These are phyloP conservation scores for Zymoseptoria brevis DNA, from an alignment of 2,329 filamentous ascomycete species.

Conservation along the genomic window DNA sequence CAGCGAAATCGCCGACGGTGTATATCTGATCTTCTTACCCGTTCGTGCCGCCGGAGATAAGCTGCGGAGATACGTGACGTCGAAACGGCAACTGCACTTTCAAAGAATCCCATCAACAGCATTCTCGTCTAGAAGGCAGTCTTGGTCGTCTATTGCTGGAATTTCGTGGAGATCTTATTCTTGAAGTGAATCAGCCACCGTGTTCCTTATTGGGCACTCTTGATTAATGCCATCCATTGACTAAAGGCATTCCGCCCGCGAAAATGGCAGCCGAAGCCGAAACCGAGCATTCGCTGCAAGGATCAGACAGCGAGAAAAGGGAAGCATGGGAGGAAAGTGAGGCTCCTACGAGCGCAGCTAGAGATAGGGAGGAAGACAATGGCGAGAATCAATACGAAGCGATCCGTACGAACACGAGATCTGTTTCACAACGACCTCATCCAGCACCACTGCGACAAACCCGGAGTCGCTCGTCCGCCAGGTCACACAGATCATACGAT, in stretches of 20 bases:
- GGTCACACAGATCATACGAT: slow-evolving; percentile 26
- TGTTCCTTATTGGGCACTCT: not conserved
- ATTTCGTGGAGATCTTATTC: too few relatives aligned
- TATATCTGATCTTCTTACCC: not conserved
- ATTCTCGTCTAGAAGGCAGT: too few relatives aligned
- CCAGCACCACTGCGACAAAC: slow-evolving; percentile 8
- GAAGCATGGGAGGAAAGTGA: not conserved
- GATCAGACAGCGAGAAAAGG: not conserved
- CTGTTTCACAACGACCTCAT: not conserved
- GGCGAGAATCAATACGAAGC: not conserved
- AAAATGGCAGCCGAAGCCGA: not conserved
- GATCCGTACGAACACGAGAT: not conserved
- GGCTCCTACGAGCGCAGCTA: not conserved
- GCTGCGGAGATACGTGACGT: not conserved
- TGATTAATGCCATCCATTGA: not conserved
- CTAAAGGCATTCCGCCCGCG: not conserved
- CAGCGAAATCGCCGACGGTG: not conserved
- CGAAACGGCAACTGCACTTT: not conserved
- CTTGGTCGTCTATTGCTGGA: too few relatives aligned
- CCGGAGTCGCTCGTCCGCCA: slow-evolving; percentile 21
- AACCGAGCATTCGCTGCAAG: not conserved
- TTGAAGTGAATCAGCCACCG: not conserved
- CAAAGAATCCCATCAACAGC: not conserved
- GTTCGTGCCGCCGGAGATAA: not conserved
- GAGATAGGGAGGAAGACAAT: not conserved